Conservation (phyloP, 2,329 filamentous ascomycete genomes). For the Fusarium musae region DNA sequence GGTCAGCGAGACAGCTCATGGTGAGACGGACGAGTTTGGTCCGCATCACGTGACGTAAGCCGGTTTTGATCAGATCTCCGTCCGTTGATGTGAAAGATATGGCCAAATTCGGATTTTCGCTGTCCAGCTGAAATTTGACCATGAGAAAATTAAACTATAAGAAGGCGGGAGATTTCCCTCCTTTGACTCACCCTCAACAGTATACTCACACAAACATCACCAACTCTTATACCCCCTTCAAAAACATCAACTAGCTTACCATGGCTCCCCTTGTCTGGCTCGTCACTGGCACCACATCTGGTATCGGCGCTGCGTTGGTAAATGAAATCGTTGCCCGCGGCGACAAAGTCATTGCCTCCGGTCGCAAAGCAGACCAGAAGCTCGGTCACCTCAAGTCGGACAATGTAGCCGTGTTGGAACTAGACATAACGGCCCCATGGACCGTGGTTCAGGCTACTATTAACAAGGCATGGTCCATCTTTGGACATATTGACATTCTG, state of each 20-base stretch:
- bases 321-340: neutral
- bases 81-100: neutral
- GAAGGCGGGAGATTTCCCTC: neutral
- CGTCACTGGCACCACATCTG: neutral
- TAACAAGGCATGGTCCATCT: neutral
- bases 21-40: neutral
- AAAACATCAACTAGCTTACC: neutral
- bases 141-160: neutral
- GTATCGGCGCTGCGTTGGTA: neutral
- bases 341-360: neutral
- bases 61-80: neutral
- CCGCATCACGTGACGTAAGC: neutral
- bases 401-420: neutral
- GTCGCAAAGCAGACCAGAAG: neutral
- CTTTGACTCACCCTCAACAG: neutral
- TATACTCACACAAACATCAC: neutral
- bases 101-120: neutral
- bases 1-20: neutral
- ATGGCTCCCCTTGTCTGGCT: neutral
- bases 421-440: neutral
- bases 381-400: neutral
- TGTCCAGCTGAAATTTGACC: neutral
- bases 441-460: neutral
- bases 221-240: neutral
- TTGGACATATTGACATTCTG: neutral